Percentiles rank a stretch among this genome's conserved stretches.
These are phyloP conservation scores for Thraustochytrium sp. DNA, from an alignment of 352 stramenopile species.

Conservation along the genomic window DNA sequence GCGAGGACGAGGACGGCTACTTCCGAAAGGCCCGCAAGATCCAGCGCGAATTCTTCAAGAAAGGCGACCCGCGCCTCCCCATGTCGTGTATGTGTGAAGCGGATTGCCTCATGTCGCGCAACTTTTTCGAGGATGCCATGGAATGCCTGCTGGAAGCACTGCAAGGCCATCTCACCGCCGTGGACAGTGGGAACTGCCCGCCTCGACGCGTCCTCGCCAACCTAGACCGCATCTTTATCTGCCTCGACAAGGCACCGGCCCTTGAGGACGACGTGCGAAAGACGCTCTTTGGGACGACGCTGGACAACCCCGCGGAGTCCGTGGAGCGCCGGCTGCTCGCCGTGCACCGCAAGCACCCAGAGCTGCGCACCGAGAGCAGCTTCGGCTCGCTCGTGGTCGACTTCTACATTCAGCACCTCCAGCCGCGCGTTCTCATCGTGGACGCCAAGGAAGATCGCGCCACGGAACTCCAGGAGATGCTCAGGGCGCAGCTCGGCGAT, in stretches of 20 bases:
- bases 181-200: not conserved
- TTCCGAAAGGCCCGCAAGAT: not conserved
- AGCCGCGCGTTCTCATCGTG: not conserved
- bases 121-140: not conserved
- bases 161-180: not conserved
- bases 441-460: not conserved
- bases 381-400: too few relatives aligned
- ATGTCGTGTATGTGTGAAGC: not conserved
- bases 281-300: too few relatives aligned
- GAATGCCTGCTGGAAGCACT: not conserved
- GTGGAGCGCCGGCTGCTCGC: not conserved
- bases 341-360: not conserved
- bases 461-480: not conserved
- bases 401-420: not conserved
- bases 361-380: too few relatives aligned
- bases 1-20: not conserved
- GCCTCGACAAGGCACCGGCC: not conserved
- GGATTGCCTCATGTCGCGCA: not conserved
- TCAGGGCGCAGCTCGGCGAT: too few relatives aligned
- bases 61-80: too few relatives aligned
- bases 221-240: not conserved
- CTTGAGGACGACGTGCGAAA: not conserved
- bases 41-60: not conserved
- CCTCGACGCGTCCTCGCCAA: not conserved
- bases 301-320: not conserved